Percentiles rank a stretch among this genome's conserved stretches.
These are phyloP conservation scores for Colletotrichum somersetense DNA, from an alignment of 2,329 filamentous ascomycete genomes.

Conservation along the genomic window DNA sequence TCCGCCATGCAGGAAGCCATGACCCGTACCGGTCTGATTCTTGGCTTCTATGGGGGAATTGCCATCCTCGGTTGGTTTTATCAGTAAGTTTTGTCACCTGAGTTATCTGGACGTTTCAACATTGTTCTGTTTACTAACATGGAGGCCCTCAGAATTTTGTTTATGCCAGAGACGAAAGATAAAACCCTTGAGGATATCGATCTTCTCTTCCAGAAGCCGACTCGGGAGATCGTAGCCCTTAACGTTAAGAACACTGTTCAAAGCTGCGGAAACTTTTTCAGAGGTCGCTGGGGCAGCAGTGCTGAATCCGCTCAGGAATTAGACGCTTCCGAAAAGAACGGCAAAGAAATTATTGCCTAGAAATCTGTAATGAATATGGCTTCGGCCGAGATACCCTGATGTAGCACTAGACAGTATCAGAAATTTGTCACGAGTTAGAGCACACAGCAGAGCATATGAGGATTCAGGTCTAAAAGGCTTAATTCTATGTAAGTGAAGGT, in stretches of 20 bases:
- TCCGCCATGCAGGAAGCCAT: constrained; percentile 77
- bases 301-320: constrained; percentile 2
- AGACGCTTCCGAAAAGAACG: constrained; percentile 5
- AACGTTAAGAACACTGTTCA: constrained; percentile 55
- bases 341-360: constrained; percentile 10
- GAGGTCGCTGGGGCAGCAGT: constrained; percentile 12
- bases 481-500: no score
- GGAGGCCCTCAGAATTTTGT: constrained; percentile 61
- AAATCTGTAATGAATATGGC: background rate
- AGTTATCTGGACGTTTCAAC: background rate
- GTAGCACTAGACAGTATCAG: background rate
- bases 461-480: no score
- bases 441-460: no score
- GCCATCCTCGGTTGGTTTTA: constrained; percentile 78
- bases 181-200: constrained; percentile 79
- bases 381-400: constrained; percentile 16
- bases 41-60: constrained; percentile 82
- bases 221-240: constrained; percentile 70
- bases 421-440: no score
- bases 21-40: constrained; percentile 72
- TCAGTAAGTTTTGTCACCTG: constrained; percentile 54
- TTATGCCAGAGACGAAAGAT: constrained; percentile 83
- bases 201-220: constrained; percentile 73
- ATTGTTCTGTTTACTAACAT: background rate
- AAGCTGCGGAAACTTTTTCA: constrained; percentile 22